Evolutionary conservation across 305 asterid species (phyloP).

Genomic region (Rubia peregrina): DNA sequence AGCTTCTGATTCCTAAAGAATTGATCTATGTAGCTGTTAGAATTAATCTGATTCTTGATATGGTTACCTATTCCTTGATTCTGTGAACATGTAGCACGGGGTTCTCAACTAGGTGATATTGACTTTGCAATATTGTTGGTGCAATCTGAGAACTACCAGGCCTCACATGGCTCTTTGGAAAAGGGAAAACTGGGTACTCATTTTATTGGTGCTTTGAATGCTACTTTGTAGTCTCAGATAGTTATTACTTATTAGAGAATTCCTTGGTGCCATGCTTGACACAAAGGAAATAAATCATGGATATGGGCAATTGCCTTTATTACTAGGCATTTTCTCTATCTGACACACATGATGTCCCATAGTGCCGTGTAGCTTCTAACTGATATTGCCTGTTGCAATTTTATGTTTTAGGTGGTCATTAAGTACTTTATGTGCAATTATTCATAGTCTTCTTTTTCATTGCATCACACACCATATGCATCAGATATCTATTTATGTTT

Average conservation of each 20-base stretch:
- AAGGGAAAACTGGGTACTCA: neutral
- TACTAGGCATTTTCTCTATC: neutral
- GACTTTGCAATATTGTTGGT: neutral
- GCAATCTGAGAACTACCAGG: neutral
- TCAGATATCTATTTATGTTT: neutral
- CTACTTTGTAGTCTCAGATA: neutral
- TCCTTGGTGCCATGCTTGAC: neutral
- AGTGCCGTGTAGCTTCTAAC: neutral
- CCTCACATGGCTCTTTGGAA: neutral
- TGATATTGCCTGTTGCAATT: neutral
- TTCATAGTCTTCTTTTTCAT: neutral
- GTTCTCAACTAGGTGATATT: neutral
- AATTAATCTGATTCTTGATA: neutral
- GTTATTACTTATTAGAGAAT: neutral
- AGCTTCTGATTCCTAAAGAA: neutral
- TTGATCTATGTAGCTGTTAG: neutral
- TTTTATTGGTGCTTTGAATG: neutral
- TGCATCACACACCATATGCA: neutral
- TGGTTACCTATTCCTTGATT: neutral
- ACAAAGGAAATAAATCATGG: neutral
- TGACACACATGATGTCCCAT: neutral
- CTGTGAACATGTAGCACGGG: neutral
- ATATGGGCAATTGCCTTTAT: neutral
- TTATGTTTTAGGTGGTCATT: slow-evolving; percentile 1
- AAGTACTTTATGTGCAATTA: neutral